Conservation (phyloP, 2,329 filamentous ascomycete genomes). For the Nigrospora sphaerica region DNA sequence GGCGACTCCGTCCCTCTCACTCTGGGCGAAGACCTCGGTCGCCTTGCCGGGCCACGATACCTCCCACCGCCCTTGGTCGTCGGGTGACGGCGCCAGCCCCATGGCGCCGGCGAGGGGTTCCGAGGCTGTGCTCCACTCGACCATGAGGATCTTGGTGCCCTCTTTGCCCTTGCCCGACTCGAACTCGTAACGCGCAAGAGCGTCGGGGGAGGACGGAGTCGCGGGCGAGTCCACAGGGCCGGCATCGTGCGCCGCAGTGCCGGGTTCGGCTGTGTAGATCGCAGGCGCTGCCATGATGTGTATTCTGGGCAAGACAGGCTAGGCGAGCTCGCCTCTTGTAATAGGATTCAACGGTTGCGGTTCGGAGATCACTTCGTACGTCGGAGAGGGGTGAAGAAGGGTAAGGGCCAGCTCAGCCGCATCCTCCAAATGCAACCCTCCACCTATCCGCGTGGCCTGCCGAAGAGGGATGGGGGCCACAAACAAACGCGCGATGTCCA, state of each 20-base stretch:
- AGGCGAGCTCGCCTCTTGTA: background rate
- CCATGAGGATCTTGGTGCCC: conserved; percentile 87
- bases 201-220: conserved; percentile 23
- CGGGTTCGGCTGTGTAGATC: background rate
- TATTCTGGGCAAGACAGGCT: too few species aligned
- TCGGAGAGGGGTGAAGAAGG: background rate
- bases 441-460: background rate
- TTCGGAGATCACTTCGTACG: too few species aligned
- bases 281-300: background rate
- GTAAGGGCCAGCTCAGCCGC: background rate
- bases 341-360: background rate
- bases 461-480: too few species aligned
- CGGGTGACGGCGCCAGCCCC: background rate
- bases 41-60: conserved; percentile 80
- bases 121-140: conserved; percentile 65
- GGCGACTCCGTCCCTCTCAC: conserved; percentile 41
- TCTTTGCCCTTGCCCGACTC: conserved; percentile 69
- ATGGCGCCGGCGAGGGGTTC: background rate
- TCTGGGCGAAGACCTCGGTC: conserved; percentile 44
- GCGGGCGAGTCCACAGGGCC: conserved; percentile 3
- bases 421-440: background rate
- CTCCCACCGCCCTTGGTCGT: conserved; percentile 48
- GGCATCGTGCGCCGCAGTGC: background rate
- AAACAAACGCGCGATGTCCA: too few species aligned
- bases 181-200: conserved; percentile 83